Evolutionary conservation across 2,329 filamentous ascomycete species (phyloP).

Genomic region (Stemphylium lycopersici): DNA sequence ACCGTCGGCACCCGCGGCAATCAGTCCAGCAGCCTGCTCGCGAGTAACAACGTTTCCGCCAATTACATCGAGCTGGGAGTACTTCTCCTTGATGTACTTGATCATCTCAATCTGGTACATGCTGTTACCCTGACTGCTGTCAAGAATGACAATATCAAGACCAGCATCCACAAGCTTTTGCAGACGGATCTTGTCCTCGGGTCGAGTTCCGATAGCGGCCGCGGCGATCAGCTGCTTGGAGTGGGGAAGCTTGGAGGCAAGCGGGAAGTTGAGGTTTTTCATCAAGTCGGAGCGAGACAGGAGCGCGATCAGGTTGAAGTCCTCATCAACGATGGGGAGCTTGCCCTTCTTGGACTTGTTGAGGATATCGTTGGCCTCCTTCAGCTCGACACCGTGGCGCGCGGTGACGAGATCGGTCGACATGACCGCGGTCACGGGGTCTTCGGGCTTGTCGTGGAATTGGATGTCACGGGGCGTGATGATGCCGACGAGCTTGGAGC

Average conservation of each 20-base stretch:
- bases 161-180: constrained; percentile 91
- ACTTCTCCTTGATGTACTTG: constrained; percentile 89
- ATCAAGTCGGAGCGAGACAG: constrained; percentile 78
- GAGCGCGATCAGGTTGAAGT: constrained; percentile 71
- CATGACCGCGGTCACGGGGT: constrained; percentile 88
- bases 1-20: constrained; percentile 93
- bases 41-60: constrained; percentile 98
- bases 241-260: constrained; percentile 93
- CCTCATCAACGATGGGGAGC: constrained; percentile 85
- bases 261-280: constrained; percentile 97
- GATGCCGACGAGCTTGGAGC: constrained; percentile 95
- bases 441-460: constrained; percentile 79
- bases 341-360: constrained; percentile 98
- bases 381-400: constrained; percentile 77
- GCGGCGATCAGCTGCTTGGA: constrained; percentile 98
- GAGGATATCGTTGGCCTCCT: constrained; percentile 91
- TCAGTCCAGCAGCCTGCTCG: constrained; percentile 90
- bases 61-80: constrained; percentile 88
- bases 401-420: constrained; percentile 93
- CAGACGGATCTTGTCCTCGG: constrained; percentile 87
- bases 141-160: constrained; percentile 91
- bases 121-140: constrained; percentile 97
- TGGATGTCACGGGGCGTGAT: constrained; percentile 98
- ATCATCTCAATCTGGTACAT: constrained; percentile 99
- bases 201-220: constrained; percentile 92